These are phyloP conservation scores for Claviceps fusiformis DNA, from an alignment of 2,329 filamentous ascomycete genomes.

Conservation along the genomic window DNA sequence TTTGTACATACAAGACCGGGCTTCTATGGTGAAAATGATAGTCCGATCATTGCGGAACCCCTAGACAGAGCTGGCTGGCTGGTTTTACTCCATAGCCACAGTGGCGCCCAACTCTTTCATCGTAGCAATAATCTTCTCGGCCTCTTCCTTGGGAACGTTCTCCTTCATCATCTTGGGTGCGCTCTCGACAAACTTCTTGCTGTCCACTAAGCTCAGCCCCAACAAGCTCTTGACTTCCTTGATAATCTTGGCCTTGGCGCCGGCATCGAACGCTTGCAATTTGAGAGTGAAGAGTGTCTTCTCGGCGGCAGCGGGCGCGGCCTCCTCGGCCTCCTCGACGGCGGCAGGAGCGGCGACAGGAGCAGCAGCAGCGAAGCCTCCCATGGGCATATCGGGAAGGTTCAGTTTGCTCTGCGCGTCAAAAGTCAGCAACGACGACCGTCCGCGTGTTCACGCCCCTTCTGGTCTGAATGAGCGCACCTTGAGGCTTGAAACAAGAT, in stretches of 20 bases:
- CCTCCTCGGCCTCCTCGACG: constrained; percentile 72
- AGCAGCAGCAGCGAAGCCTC: constrained; percentile 61
- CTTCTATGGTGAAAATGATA: constrained; percentile 18
- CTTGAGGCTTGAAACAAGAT: constrained; percentile 90
- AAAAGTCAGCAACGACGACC: neutral
- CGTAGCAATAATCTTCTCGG: constrained; percentile 92
- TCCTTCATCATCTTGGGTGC: constrained; percentile 99
- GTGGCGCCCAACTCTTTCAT: constrained; percentile 89
- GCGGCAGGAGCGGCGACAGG: constrained; percentile 50
- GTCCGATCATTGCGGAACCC: constrained; percentile 2
- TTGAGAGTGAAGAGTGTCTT: constrained; percentile 96
- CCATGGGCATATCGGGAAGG: constrained; percentile 93
- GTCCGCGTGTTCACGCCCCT: neutral
- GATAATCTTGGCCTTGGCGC: constrained; percentile 95
- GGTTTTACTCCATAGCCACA: constrained; percentile 70
- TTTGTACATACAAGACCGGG: constrained; percentile 26
- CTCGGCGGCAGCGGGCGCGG: constrained; percentile 80
- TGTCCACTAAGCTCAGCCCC: constrained; percentile 90
- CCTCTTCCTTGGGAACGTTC: constrained; percentile 95
- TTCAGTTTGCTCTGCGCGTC: constrained; percentile 67
- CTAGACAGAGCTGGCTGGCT: neutral
- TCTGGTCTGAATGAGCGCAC: constrained; percentile 31
- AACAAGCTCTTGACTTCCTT: constrained; percentile 98
- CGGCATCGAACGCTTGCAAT: constrained; percentile 77
- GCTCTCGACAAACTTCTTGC: constrained; percentile 99